Evolutionary conservation across 352 stramenopile genomes (phyloP), one percentile per base, ranked within the genome.

Genomic region (Blastocystis sp.): DNA sequence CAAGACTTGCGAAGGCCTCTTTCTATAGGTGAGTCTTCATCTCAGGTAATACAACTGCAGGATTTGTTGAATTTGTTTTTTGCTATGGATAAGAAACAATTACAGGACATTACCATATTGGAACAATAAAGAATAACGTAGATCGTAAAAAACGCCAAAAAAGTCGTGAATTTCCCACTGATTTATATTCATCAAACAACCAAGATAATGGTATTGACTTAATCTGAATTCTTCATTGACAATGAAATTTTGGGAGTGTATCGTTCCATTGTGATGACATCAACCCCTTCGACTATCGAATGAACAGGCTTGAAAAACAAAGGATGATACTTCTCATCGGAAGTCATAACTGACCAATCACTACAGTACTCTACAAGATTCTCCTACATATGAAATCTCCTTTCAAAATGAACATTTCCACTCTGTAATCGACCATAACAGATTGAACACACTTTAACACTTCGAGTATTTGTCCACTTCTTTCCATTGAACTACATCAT

Each of bases 391-490:
- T 84, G 13, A 64, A 27, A 11, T 24, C 13, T n/a, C 33, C 27
- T 15, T 17, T 27, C 56, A 9, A 30, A n/a, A n/a, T 24, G 53
- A 30, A 84, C 73, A 11, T 89, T 56, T 48, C 73, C 73, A 44
- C 73, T 84, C 73, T 97, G 94, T 90, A 99, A 96, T 9, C 97
- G 92, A 51, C 97, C 97, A 90, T 99, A 99, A 7, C 96, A 98
- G 89, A 99, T 98, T 76, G 96, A 95, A 90, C 94, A 98, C 53
- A 99, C 96, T 92, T 99, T 99, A 87, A 98, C 97, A 90, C 95
- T 98, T 90, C 99, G 99, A 90, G 99, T 99, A 69, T 97, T 98
- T 53, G 94, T 95, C 97, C 97, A 99, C 69, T 93, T 33, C 27
- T 68, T 68, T 27, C 90, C 48, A 58, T 91, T 64, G 42, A 84